Conservation (phyloP, 1,284 basidiomycete species). For the Ganoderma resinaceum region DNA sequence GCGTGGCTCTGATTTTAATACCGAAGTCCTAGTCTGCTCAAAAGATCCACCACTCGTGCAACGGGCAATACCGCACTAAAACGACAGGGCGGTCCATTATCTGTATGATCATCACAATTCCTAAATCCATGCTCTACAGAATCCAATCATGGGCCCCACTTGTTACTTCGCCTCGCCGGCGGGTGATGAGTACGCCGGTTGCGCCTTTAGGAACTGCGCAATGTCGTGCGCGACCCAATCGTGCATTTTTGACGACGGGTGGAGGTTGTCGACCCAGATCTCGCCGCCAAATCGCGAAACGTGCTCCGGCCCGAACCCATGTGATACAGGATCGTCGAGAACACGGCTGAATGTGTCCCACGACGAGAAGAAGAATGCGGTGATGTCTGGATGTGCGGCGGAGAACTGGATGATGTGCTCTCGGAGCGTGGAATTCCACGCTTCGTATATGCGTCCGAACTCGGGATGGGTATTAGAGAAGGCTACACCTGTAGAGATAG, state of each 20-base stretch:
- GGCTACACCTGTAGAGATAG: slow-evolving; percentile 8
- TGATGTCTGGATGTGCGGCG: slow-evolving; percentile 48
- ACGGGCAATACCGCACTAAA: not conserved
- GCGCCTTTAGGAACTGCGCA: slow-evolving; percentile 31
- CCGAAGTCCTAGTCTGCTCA: not conserved
- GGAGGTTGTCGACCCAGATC: slow-evolving; percentile 58
- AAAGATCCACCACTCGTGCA: not conserved
- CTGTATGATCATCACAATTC: not conserved
- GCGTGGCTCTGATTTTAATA: not conserved
- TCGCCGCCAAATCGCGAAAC: slow-evolving; percentile 40
- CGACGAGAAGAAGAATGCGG: slow-evolving; percentile 57
- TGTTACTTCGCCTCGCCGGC: not conserved
- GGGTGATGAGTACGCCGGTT: slow-evolving; percentile 14
- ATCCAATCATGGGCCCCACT: not conserved
- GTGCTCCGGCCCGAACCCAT: slow-evolving; percentile 50
- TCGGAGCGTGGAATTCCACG: slow-evolving; percentile 55
- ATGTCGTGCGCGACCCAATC: slow-evolving; percentile 38
- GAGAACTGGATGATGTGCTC: slow-evolving; percentile 45
- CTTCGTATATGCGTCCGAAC: slow-evolving; percentile 30
- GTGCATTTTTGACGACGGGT: slow-evolving; percentile 40
- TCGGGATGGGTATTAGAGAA: slow-evolving; percentile 14
- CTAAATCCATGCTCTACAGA: not conserved
- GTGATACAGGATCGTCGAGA: slow-evolving; percentile 50
- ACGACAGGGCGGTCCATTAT: not conserved
- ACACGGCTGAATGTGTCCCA: slow-evolving; percentile 54